phyloP scores from a whole-genome alignment of 345 rosid genomes.

The Turnera subulata region DNA sequence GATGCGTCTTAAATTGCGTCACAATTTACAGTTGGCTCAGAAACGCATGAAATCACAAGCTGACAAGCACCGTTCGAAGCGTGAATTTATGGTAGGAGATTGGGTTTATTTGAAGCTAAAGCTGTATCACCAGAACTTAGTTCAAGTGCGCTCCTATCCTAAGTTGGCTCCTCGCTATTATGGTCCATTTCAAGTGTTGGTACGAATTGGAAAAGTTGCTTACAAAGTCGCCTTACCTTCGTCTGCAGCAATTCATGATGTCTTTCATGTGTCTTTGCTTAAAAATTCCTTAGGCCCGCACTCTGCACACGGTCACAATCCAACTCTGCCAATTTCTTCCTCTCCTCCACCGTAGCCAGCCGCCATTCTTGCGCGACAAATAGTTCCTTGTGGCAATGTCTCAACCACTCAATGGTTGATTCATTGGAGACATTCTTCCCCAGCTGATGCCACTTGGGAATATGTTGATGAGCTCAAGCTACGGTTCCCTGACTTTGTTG shows the following conservation, averaged over 20 bases:
- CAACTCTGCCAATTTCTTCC: too few species aligned
- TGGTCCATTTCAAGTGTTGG: not conserved
- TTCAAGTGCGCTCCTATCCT: not conserved
- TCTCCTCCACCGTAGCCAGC: too few species aligned
- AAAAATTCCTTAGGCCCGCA: too few species aligned
- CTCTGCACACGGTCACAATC: too few species aligned
- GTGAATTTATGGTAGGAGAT: not conserved
- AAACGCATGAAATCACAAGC: not conserved
- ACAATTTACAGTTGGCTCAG: not conserved
- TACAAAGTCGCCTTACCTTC: not conserved
- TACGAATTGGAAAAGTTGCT: not conserved
- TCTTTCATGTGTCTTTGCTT: not conserved
- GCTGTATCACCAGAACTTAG: not conserved
- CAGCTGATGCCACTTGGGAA: too few species aligned
- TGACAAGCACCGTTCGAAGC: not conserved
- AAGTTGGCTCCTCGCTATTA: not conserved
- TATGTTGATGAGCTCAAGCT: too few species aligned
- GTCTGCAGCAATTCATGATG: not conserved
- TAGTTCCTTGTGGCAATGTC: too few species aligned
- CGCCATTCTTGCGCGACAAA: too few species aligned
- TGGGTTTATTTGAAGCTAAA: not conserved
- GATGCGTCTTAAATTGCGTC: not conserved
- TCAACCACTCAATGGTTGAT: too few species aligned
- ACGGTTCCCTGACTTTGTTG: too few species aligned
- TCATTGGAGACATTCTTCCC: too few species aligned